These are phyloP conservation scores for Ophiostoma triangulosporum DNA, from an alignment of 2,329 filamentous ascomycete genomes.

Conservation along the genomic window DNA sequence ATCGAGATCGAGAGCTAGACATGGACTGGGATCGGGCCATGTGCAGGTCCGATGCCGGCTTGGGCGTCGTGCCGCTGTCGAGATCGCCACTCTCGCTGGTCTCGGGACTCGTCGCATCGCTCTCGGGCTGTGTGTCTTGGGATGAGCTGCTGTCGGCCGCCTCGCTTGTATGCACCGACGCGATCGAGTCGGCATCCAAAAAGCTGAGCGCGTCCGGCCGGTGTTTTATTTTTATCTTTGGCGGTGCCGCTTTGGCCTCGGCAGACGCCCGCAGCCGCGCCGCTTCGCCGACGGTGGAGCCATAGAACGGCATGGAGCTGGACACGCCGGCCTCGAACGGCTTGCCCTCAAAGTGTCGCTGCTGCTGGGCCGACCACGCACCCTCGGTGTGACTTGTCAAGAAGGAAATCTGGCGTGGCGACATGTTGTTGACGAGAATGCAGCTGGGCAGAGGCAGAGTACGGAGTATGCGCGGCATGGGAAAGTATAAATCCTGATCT, in stretches of 20 bases:
- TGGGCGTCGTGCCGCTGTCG: not conserved
- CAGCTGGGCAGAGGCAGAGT: not conserved
- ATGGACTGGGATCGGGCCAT: too few relatives aligned
- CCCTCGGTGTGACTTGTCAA: not conserved
- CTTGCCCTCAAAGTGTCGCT: conserved; percentile 4
- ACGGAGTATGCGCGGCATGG: not conserved
- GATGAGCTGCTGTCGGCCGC: not conserved
- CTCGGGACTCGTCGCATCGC: not conserved
- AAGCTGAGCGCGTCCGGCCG: conserved; percentile 34
- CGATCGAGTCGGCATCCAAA: conserved; percentile 26
- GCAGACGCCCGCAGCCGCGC: not conserved
- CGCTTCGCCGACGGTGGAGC: not conserved
- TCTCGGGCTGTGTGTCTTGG: not conserved
- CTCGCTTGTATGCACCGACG: not conserved
- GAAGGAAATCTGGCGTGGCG: conserved; percentile 4
- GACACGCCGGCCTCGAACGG: conserved; percentile 1
- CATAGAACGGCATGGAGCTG: conserved; percentile 4
- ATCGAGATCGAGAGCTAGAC: too few relatives aligned
- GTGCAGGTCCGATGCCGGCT: not conserved
- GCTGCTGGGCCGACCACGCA: not conserved
- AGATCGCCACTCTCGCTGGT: not conserved
- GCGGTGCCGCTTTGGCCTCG: not conserved
- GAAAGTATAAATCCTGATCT: not conserved
- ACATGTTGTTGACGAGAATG: not conserved
- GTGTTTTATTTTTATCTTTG: conserved; percentile 1